phyloP scores from a whole-genome alignment of 176 grass and related monocot species.

The Musa itinerans region DNA sequence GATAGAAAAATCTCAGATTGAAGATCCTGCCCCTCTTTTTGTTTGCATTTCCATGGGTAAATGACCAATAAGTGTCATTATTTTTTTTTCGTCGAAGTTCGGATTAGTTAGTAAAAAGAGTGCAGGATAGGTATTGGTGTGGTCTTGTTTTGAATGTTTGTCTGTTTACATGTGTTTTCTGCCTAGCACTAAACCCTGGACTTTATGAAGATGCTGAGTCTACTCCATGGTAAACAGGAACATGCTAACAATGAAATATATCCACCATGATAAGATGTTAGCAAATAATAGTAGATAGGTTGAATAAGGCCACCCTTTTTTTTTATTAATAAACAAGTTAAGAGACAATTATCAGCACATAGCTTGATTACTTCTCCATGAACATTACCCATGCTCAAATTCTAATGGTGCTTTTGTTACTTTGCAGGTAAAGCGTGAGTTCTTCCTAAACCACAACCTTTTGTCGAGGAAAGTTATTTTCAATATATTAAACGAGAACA shows the following conservation, averaged over 20 bases:
- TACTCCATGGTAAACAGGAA: no score
- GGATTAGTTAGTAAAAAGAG: no score
- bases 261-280: no score
- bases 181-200: no score
- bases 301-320: no score
- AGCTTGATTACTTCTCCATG: background rate
- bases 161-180: no score
- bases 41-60: background rate
- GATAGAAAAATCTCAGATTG: background rate
- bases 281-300: no score
- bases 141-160: no score
- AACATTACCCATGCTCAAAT: background rate
- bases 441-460: constrained; percentile 10
- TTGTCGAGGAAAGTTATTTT: background rate
- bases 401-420: constrained; percentile 15
- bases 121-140: no score
- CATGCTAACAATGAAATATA: no score
- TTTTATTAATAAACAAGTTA: background rate
- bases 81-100: no score
- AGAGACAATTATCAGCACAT: constrained; percentile 11
- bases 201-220: no score
- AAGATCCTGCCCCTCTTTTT: background rate
- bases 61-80: background rate
- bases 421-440: constrained; percentile 99
- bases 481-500: background rate